Evolutionary conservation across 371 early-diverging fungal genomes (phyloP), one percentile per base, ranked within the genome.

Genomic region (Rhizomucor miehei): DNA sequence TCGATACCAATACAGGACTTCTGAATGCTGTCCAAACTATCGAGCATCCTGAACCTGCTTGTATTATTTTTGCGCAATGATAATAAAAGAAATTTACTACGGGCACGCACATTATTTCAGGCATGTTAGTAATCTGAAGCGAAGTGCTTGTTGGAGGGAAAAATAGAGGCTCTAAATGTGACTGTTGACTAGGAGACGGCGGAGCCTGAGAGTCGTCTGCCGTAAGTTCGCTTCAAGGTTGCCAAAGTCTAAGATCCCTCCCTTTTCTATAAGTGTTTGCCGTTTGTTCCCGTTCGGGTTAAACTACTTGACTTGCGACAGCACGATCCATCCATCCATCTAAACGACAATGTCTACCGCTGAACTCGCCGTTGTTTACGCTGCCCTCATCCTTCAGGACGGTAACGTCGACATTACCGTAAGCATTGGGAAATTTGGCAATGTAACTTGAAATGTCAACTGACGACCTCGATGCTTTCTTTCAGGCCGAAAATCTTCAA

Each of bases 301-400:
- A 41, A 41, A 41, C 19, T n/a, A 29, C 41, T 14, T 41, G 14
- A 41, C 41, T 36, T 50, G 37, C 29, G 20, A 19, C 19, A 29
- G 20, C 39, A 49, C 38, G 24, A 56, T 56, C 55, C 54, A 57
- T 60, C 59, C 66, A 66, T 66, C 59, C 64, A 59, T 64, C 57
- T 46, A 44, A 47, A 44, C 44, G 11, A 56, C 45, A 63, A 77
- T 77, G 77, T 78, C 78, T 38, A 57, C 57, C 60, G 75, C 87
- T 76, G 95, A 96, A 85, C 86, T 88, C 69, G 97, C 97, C 77
- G 84, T 92, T 79, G 89, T 88, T 63, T 97, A 96, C 89, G 95
- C 98, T 62, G 89, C 98, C 56, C 91, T 98, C 75, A 95, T 97
- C 89, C 95, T 98, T 74, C 86, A 92, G 80, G 98, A 97, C 80